Conservation (phyloP, 1,284 basidiomycete genomes). For the Mycena citricolor region DNA sequence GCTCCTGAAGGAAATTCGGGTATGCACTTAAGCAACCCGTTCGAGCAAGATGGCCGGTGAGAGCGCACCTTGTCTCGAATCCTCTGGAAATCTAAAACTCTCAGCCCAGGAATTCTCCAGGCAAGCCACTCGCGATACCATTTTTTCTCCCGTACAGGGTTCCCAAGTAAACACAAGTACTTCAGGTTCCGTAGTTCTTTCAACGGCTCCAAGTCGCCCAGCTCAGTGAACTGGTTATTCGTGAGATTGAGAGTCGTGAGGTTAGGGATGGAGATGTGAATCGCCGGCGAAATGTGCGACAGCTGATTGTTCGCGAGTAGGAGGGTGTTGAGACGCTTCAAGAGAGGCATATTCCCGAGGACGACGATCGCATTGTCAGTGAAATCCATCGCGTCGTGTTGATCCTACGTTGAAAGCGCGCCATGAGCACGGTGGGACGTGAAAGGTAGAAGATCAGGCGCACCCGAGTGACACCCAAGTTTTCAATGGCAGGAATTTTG, state of each 20-base stretch:
- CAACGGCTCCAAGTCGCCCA: constrained; percentile 86
- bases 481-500: constrained; percentile 98
- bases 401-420: constrained; percentile 62
- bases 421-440: constrained; percentile 18
- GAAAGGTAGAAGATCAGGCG: constrained; percentile 30
- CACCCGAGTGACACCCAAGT: constrained; percentile 95
- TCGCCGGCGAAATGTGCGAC: constrained; percentile 75
- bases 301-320: constrained; percentile 89
- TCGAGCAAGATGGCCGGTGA: constrained; percentile 34
- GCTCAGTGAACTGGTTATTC: constrained; percentile 71
- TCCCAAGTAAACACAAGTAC: constrained; percentile 85
- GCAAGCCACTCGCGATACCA: constrained; percentile 97
- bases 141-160: constrained; percentile 90
- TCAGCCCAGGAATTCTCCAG: constrained; percentile 78
- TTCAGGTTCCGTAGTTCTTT: constrained; percentile 77
- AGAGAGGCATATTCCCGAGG: constrained; percentile 84
- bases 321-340: constrained; percentile 77
- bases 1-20: constrained; percentile 55
- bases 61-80: constrained; percentile 89
- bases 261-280: constrained; percentile 83
- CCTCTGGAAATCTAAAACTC: constrained; percentile 95
- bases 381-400: constrained; percentile 92
- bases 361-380: constrained; percentile 93
- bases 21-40: constrained; percentile 26
- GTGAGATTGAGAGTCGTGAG: constrained; percentile 79